Evolutionary conservation across 306 rosid species (phyloP).

Genomic region (Lathyrus sativus): DNA sequence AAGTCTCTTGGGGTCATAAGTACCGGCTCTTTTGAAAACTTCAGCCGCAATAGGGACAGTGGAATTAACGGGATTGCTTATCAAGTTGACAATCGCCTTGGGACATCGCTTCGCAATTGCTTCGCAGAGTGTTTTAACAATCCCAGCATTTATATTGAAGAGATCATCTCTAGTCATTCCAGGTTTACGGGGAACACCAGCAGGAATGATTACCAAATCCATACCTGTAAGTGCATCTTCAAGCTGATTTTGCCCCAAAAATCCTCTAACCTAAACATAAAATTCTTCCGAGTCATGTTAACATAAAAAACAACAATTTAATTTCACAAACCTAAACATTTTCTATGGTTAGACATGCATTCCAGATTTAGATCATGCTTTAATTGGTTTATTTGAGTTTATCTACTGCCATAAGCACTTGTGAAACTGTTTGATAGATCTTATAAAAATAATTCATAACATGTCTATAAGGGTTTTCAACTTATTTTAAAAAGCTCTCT

Average conservation of each 20-base stretch:
- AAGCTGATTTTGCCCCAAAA: constrained; percentile 82
- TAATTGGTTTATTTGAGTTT: background rate
- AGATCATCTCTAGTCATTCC: constrained; percentile 99
- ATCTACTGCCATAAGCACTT: background rate
- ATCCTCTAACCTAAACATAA: constrained; percentile 69
- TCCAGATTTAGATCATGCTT: background rate
- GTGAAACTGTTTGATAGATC: background rate
- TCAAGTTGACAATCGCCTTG: constrained; percentile 76
- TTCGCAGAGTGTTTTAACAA: constrained; percentile 78
- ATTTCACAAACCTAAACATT: background rate
- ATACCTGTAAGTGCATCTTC: constrained; percentile 83
- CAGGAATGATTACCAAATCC: constrained; percentile 90
- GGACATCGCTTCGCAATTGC: constrained; percentile 83
- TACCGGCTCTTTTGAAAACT: constrained; percentile 86
- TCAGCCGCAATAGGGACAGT: constrained; percentile 96
- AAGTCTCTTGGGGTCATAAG: constrained; percentile 82
- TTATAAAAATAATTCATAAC: background rate
- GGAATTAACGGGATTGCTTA: constrained; percentile 96
- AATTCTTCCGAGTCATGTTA: constrained; percentile 22
- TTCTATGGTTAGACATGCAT: background rate
- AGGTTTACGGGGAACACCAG: constrained; percentile 93
- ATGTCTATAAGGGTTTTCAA: background rate
- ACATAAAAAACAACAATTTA: background rate
- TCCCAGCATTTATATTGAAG: constrained; percentile 93
- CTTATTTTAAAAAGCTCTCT: background rate